Base-by-base conservation (phyloP, 1,284 basidiomycete genomes). In the Anthracocystis panici-leucophaei region DNA sequence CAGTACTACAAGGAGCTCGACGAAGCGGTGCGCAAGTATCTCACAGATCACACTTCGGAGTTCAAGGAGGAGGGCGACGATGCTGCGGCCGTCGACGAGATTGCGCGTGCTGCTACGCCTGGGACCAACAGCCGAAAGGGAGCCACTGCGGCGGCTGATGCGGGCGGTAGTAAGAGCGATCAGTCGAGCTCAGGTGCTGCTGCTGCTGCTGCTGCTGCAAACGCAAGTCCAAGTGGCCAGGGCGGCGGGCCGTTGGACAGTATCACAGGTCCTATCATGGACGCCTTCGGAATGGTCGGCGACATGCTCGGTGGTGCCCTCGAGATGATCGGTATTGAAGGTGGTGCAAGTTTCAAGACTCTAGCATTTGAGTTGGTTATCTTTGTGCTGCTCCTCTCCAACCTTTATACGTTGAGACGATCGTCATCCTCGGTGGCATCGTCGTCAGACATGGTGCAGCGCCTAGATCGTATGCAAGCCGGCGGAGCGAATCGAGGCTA, bases 1-100 rank as follows among this genome's bases (percentile, higher is more conserved):
- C 88, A 89, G 56, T 97, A 95, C 84, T 94, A 97, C 83, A 83
- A 86, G 18, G 94, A 94, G 46, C 89, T 98, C 6, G 93, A 96
- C 75, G 89, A 88, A 72, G 91, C 91, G 7, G 95, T 98, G 29
- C 67, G 77, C 41, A 65, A 66, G 54, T 96, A 98, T 87, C 95
- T 98, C 81, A 89, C 91, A 67, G 91, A 92, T 57, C 94, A 99
- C 85, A 89, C 91, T 63, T 89, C 90, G 69, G 95, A 98, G 86
- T 98, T 98, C 86, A 87, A 93, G 55, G 92, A 93, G 0, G 92
- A 91, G 65, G 94, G 93, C 11, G 87, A 92, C 48, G 92, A 82
- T 38, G 81, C 80, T 8, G 86, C 82, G 14, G 86, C 68, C 0
- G 80, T 75, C 7, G 78, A 81, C 40, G 77, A 77, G 58, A 77